These are phyloP conservation scores for Sclerotinia nivalis DNA, from an alignment of 2,329 filamentous ascomycete species.

Conservation along the genomic window DNA sequence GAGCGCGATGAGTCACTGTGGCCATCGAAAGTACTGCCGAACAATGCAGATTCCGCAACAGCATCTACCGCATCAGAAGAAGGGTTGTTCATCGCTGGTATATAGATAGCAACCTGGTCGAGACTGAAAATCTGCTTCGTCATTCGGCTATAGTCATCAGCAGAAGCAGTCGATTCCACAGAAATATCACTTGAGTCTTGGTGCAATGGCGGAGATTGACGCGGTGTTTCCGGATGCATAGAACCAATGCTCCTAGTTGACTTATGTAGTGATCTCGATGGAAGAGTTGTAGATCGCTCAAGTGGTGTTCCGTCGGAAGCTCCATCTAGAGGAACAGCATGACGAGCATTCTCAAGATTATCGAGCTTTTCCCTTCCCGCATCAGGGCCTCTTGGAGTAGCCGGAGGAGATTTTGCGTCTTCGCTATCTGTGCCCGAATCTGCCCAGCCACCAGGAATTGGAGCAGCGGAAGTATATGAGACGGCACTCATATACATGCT, in stretches of 20 bases:
- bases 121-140: constrained; percentile 42
- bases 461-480: constrained; percentile 45
- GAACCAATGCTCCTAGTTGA: constrained; percentile 24
- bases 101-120: constrained; percentile 42
- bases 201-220: constrained; percentile 27
- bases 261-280: constrained; percentile 18
- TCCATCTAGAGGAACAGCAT: constrained; percentile 17
- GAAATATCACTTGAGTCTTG: constrained; percentile 34
- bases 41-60: constrained; percentile 22
- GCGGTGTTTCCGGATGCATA: background rate
- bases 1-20: constrained; percentile 36
- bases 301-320: background rate
- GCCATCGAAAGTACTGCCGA: constrained; percentile 30
- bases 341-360: constrained; percentile 36
- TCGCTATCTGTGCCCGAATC: constrained; percentile 31
- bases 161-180: constrained; percentile 36
- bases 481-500: constrained; percentile 85
- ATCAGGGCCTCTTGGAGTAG: constrained; percentile 29
- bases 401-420: constrained; percentile 26
- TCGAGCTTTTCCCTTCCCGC: constrained; percentile 27
- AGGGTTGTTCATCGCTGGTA: constrained; percentile 31
- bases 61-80: constrained; percentile 18
- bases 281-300: background rate
- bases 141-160: constrained; percentile 36
- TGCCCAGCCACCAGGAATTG: constrained; percentile 37